These are phyloP conservation scores for Nothophytophthora sp. DNA, from an alignment of 352 stramenopile genomes.

Conservation along the genomic window DNA sequence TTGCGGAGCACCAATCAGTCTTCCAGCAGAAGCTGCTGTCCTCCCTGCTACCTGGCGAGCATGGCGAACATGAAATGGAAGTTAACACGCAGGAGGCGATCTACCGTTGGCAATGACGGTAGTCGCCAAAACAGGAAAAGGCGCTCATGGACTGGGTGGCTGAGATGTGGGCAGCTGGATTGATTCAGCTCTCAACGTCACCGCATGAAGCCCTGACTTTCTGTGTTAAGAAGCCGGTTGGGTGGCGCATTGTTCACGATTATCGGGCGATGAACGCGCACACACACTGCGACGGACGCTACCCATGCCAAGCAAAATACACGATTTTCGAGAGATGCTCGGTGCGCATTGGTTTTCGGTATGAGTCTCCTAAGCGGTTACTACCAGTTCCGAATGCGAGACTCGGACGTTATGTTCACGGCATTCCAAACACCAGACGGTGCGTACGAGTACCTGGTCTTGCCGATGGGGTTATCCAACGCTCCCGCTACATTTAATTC, in stretches of 20 bases:
- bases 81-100: neutral
- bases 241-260: slow-evolving; percentile 29
- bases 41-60: neutral
- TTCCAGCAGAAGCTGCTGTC: too few relatives aligned
- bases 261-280: slow-evolving; percentile 13
- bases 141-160: slow-evolving; percentile 7
- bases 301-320: slow-evolving; percentile 24
- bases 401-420: slow-evolving; percentile 13
- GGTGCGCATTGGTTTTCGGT: slow-evolving; percentile 6
- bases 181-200: slow-evolving; percentile 13
- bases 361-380: slow-evolving; percentile 25
- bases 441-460: slow-evolving; percentile 20
- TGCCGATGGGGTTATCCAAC: slow-evolving; percentile 21
- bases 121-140: slow-evolving; percentile 10
- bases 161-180: slow-evolving; percentile 1
- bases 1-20: too few relatives aligned
- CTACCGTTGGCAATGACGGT: neutral
- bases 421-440: slow-evolving; percentile 22
- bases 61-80: slow-evolving; percentile 4
- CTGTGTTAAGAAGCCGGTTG: slow-evolving; percentile 24
- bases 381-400: slow-evolving; percentile 26
- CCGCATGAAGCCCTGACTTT: slow-evolving; percentile 10
- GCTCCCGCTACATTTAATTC: slow-evolving; percentile 18
- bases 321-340: slow-evolving; percentile 14
- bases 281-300: slow-evolving; percentile 2